Percentiles rank a stretch among this genome's conserved stretches.
phyloP scores from a whole-genome alignment of 805 yeast genomes.

The Suhomyces prunicola region DNA sequence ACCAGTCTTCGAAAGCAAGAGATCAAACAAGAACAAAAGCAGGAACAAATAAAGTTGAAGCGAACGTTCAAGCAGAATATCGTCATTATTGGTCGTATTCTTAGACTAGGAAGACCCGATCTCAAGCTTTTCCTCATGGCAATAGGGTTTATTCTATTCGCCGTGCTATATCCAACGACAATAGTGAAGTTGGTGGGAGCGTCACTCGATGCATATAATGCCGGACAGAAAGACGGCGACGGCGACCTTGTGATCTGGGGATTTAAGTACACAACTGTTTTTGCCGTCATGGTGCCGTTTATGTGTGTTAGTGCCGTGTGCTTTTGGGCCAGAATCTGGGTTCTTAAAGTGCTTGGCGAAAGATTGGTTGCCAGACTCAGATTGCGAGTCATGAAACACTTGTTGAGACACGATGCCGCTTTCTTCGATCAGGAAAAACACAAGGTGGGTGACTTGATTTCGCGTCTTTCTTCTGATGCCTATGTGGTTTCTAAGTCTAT shows the following conservation, averaged over 20 bases:
- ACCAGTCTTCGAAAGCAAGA: conserved; percentile 23
- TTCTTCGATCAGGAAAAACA: conserved; percentile 43
- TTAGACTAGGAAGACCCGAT: conserved; percentile 40
- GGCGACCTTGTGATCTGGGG: conserved; percentile 45
- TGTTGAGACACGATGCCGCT: conserved; percentile 40
- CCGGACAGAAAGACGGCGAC: conserved; percentile 31
- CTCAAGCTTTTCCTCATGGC: conserved; percentile 36
- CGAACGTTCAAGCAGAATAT: conserved; percentile 33
- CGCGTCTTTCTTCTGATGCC: conserved; percentile 44
- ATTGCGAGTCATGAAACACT: conserved; percentile 38
- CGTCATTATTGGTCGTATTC: conserved; percentile 35
- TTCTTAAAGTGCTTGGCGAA: conserved; percentile 37
- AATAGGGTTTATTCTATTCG: conserved; percentile 39
- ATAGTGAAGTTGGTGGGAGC: conserved; percentile 43
- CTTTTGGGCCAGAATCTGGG: conserved; percentile 48
- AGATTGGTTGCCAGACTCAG: conserved; percentile 43
- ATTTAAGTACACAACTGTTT: conserved; percentile 39
- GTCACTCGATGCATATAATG: conserved; percentile 41
- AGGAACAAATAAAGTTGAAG: conserved; percentile 18
- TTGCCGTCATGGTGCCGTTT: conserved; percentile 42
- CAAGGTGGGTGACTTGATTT: conserved; percentile 45
- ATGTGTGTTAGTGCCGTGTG: conserved; percentile 42
- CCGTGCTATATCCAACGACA: conserved; percentile 43
- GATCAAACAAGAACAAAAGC: conserved; percentile 29
- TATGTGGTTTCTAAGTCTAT: conserved; percentile 44